Conservation (phyloP, 2,329 filamentous ascomycete genomes). For the Penicillium aurantiogriseum region DNA sequence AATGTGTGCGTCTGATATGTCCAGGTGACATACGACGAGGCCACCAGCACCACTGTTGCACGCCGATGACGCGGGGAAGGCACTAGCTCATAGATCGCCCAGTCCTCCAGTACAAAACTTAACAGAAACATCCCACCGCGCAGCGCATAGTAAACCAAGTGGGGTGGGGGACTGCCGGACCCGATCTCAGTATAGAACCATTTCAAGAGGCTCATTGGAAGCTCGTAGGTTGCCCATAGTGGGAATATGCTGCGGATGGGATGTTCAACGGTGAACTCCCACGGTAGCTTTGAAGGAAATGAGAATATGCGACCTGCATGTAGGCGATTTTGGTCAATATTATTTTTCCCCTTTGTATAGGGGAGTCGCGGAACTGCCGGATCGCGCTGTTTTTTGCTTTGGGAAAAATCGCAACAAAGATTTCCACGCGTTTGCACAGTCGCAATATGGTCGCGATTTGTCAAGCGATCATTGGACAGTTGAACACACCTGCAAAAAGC, state of each 20-base stretch:
- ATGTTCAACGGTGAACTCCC: conserved; percentile 87
- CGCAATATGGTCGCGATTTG: not conserved
- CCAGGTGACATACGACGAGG: conserved; percentile 98
- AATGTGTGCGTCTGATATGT: conserved; percentile 98
- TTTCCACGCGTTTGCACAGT: not conserved
- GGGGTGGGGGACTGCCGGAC: conserved; percentile 70
- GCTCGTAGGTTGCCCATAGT: conserved; percentile 89
- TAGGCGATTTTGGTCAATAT: conserved; percentile 7
- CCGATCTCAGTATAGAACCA: conserved; percentile 90
- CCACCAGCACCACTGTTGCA: conserved; percentile 76
- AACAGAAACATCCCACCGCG: conserved; percentile 88
- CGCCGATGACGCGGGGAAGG: conserved; percentile 69
- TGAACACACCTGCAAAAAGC: conserved; percentile 80
- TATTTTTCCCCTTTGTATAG: conserved; percentile 2
- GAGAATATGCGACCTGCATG: conserved; percentile 82
- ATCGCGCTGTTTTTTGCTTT: not conserved
- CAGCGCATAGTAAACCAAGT: conserved; percentile 83
- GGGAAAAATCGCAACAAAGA: not conserved
- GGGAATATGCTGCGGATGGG: conserved; percentile 96
- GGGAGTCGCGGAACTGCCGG: conserved; percentile 4
- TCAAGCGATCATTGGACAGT: not conserved
- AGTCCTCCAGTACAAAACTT: conserved; percentile 96
- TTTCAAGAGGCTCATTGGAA: conserved; percentile 87
- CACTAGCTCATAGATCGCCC: conserved; percentile 91
- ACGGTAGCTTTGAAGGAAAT: conserved; percentile 85